Evolutionary conservation across 169 alveolate species (phyloP).

Genomic region (Eimeria tenella): DNA sequence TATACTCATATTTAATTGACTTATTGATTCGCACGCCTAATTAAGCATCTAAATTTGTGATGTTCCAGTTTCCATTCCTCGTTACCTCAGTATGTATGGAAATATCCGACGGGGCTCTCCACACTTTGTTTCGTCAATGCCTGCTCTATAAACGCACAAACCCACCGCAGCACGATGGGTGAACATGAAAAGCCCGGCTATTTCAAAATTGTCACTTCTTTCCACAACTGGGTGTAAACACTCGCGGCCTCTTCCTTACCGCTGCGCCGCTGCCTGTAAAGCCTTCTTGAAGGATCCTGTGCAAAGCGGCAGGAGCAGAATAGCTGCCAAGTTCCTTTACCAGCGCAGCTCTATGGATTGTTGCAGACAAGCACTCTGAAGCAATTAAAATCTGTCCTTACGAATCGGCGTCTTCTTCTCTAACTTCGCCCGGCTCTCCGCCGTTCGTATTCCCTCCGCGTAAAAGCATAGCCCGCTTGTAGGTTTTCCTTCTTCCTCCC

Average conservation of each 20-base stretch:
- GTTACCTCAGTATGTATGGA: conserved; percentile 84
- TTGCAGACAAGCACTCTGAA: no score
- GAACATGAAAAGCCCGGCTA: no score
- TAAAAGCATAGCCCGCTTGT: conserved; percentile 83
- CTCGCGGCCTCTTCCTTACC: conserved; percentile 68
- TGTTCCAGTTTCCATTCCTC: background rate
- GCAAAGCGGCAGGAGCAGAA: background rate
- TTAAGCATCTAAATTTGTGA: no score
- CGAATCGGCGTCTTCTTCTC: conserved; percentile 82
- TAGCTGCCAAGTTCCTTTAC: no score
- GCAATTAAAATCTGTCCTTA: conserved; percentile 2
- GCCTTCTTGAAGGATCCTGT: conserved; percentile 85
- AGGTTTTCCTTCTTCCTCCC: conserved; percentile 85
- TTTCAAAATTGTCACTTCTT: no score
- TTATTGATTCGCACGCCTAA: no score
- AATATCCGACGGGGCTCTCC: conserved; percentile 84
- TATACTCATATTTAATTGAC: no score
- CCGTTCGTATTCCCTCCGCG: conserved; percentile 79
- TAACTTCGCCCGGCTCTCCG: conserved; percentile 69
- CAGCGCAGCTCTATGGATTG: no score
- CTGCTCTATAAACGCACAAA: conserved; percentile 79
- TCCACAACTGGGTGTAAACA: no score
- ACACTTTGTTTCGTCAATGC: conserved; percentile 82
- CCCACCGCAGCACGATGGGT: background rate
- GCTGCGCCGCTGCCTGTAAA: conserved; percentile 84